Conservation (phyloP, 1,284 basidiomycete genomes). For the Mrakiaceae sp. region DNA sequence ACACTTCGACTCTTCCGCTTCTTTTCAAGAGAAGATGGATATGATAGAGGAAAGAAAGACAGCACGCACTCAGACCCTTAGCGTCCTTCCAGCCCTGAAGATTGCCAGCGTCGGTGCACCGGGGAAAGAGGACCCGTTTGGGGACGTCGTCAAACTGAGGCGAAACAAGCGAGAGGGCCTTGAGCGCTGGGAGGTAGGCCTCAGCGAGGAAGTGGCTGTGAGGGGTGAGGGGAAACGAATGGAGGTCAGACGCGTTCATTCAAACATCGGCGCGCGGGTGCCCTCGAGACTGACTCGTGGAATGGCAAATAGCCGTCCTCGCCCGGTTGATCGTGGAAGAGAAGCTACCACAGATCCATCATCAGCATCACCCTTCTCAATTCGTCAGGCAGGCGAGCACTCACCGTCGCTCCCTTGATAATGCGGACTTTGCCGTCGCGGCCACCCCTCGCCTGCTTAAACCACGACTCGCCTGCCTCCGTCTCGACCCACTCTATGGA, state of each 20-base stretch:
- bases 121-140: constrained; percentile 26
- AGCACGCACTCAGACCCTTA: constrained; percentile 24
- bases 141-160: constrained; percentile 13
- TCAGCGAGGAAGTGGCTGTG: constrained; percentile 27
- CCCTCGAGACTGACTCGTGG: not conserved
- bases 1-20: not conserved
- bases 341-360: not conserved
- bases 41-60: not conserved
- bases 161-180: constrained; percentile 1
- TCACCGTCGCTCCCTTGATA: not conserved
- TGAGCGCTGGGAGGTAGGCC: constrained; percentile 24
- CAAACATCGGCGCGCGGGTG: not conserved
- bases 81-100: constrained; percentile 26
- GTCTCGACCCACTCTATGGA: not conserved
- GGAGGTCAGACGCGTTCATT: constrained; percentile 1
- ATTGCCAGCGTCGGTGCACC: constrained; percentile 21
- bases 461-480: not conserved
- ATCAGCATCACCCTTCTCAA: not conserved
- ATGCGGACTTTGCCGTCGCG: not conserved
- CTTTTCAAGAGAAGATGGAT: not conserved
- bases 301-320: not conserved
- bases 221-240: not conserved
- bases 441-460: not conserved
- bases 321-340: not conserved
- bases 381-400: not conserved